phyloP scores from a whole-genome alignment of 352 stramenopile genomes.

The Globisporangium alternatum region DNA sequence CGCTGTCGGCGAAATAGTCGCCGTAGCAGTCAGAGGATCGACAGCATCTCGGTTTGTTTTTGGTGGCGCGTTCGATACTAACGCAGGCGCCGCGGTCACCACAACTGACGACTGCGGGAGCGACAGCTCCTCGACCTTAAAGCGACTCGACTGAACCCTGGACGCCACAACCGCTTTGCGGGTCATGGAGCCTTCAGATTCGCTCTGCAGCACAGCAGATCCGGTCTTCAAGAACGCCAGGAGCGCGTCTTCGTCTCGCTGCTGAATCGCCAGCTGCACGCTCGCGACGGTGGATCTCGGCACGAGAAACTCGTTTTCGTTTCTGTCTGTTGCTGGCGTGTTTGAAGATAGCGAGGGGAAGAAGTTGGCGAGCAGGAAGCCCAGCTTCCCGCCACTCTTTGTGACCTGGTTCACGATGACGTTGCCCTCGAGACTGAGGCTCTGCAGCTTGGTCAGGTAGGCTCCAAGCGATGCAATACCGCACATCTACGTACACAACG shows the following conservation, averaged over 20 bases:
- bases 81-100: no score
- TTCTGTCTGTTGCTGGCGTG: constrained; percentile 7
- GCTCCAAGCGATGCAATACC: constrained; percentile 41
- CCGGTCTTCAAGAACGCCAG: constrained; percentile 25
- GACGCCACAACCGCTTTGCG: constrained; percentile 3
- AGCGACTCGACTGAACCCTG: constrained; percentile 9
- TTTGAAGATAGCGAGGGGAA: constrained; percentile 27
- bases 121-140: constrained; percentile 22
- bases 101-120: background rate
- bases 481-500: constrained; percentile 28
- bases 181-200: background rate
- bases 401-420: constrained; percentile 28
- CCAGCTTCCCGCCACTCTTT: constrained; percentile 32
- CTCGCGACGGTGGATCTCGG: constrained; percentile 11
- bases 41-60: background rate
- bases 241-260: constrained; percentile 22
- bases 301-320: constrained; percentile 15
- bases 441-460: constrained; percentile 38
- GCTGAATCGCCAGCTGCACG: constrained; percentile 24
- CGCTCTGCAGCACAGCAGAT: background rate
- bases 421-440: constrained; percentile 50
- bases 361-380: constrained; percentile 39
- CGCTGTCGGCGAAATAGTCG: background rate
- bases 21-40: background rate
- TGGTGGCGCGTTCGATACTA: background rate